These are phyloP conservation scores for Neocucurbitaria cava DNA, from an alignment of 2,329 filamentous ascomycete genomes.

Conservation along the genomic window DNA sequence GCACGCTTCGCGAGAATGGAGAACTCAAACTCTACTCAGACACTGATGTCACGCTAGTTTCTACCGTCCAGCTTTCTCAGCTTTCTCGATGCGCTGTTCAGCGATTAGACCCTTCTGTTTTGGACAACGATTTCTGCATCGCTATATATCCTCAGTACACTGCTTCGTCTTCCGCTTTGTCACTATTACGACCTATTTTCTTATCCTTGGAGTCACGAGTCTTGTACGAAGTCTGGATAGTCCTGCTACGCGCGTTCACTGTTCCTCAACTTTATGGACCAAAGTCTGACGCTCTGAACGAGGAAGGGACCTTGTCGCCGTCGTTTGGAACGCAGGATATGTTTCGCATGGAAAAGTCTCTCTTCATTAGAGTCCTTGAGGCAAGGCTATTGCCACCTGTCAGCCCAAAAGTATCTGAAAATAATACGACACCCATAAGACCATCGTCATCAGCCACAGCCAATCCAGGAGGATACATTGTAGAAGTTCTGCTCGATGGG, in stretches of 20 bases:
- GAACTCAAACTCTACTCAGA: slow-evolving; percentile 91
- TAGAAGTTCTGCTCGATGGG: slow-evolving; percentile 80
- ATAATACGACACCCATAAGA: slow-evolving; percentile 31
- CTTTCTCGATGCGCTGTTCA: slow-evolving; percentile 90
- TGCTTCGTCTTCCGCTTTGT: slow-evolving; percentile 72
- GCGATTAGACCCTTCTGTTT: slow-evolving; percentile 84
- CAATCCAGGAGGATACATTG: slow-evolving; percentile 71
- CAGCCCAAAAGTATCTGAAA: slow-evolving; percentile 45
- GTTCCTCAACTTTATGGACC: slow-evolving; percentile 87
- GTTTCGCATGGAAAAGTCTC: slow-evolving; percentile 70
- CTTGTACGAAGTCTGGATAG: slow-evolving; percentile 97
- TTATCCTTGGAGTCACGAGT: slow-evolving; percentile 85
- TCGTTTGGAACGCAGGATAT: slow-evolving; percentile 60
- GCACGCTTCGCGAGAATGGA: slow-evolving; percentile 92
- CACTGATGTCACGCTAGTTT: slow-evolving; percentile 79
- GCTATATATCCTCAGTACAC: slow-evolving; percentile 95
- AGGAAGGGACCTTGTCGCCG: slow-evolving; percentile 44
- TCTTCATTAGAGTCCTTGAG: slow-evolving; percentile 67
- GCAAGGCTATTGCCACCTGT: slow-evolving; percentile 60
- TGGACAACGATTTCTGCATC: slow-evolving; percentile 93
- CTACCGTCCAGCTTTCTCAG: slow-evolving; percentile 85
- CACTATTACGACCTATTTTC: slow-evolving; percentile 86
- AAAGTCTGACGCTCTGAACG: slow-evolving; percentile 56
- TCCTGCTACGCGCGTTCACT: slow-evolving; percentile 87
- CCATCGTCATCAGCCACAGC: slow-evolving; percentile 41